Evolutionary conservation across 257 asterid species (phyloP).

Genomic region (Petrea volubilis): DNA sequence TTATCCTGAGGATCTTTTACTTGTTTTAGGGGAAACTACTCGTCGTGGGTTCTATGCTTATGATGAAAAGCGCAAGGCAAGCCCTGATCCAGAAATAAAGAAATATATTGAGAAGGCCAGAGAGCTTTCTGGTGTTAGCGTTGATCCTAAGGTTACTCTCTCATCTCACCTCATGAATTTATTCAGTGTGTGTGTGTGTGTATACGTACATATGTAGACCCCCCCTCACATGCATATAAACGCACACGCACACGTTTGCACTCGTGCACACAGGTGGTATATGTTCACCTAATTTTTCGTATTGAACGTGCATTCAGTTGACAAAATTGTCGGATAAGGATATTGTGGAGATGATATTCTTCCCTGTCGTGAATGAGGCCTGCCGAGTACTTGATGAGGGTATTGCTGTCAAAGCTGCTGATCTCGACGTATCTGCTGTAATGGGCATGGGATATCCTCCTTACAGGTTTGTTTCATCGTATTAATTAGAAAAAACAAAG

Average conservation of each 20-base stretch:
- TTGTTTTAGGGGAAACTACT: constrained; percentile 72
- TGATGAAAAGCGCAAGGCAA: constrained; percentile 80
- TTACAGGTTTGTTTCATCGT: constrained; percentile 56
- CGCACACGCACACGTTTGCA: neutral
- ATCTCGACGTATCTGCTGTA: constrained; percentile 87
- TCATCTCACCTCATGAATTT: constrained; percentile 12
- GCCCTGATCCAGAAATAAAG: constrained; percentile 86
- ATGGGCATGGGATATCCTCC: constrained; percentile 99
- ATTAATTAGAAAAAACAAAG: neutral
- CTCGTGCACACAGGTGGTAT: neutral
- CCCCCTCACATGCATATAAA: too few relatives aligned
- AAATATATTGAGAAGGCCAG: constrained; percentile 79
- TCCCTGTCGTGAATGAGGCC: constrained; percentile 96
- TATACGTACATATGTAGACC: too few relatives aligned
- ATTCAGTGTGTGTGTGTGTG: neutral
- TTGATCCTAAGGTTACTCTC: constrained; percentile 76
- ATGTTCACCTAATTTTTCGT: neutral
- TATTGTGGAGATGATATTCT: constrained; percentile 88
- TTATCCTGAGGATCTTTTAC: neutral
- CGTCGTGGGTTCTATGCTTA: constrained; percentile 76
- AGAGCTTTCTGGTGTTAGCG: constrained; percentile 68
- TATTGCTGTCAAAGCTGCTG: constrained; percentile 86
- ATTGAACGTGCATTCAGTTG: constrained; percentile 41
- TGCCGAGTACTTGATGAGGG: constrained; percentile 93
- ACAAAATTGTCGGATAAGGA: constrained; percentile 73